Evolutionary conservation across 192 early-diverging fungal genomes (phyloP).

Genomic region (Neocallimastix lanati): DNA sequence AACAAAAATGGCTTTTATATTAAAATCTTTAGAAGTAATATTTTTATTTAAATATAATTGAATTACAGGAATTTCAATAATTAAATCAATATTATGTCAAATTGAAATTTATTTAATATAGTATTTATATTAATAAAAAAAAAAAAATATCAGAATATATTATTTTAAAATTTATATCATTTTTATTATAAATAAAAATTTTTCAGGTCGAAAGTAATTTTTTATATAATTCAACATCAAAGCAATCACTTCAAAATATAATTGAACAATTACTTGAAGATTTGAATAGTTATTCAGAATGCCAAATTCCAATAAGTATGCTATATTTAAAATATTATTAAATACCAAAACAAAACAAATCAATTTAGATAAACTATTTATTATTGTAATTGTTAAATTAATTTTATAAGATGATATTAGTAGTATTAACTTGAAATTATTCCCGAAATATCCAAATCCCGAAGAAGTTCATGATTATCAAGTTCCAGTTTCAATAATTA

Average conservation of each 20-base stretch:
- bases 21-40: conserved; percentile 64
- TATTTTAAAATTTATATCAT: too few relatives aligned
- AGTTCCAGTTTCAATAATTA: conserved; percentile 60
- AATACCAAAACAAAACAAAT: too few relatives aligned
- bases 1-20: conserved; percentile 58
- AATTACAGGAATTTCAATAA: too few relatives aligned
- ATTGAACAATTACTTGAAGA: conserved; percentile 74
- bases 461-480: conserved; percentile 57
- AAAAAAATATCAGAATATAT: too few relatives aligned
- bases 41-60: too few relatives aligned
- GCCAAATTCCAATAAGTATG: conserved; percentile 67
- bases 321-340: not conserved
- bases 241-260: conserved; percentile 42
- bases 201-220: conserved; percentile 39
- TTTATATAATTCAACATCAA: conserved; percentile 19
- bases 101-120: too few relatives aligned
- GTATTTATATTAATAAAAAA: too few relatives aligned
- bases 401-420: conserved; percentile 54
- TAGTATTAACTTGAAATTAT: conserved; percentile 70
- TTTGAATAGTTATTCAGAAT: conserved; percentile 70
- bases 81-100: too few relatives aligned
- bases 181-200: too few relatives aligned
- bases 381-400: too few relatives aligned
- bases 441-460: conserved; percentile 60
- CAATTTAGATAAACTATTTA: too few relatives aligned